Conservation (phyloP, 495 filamentous ascomycete genomes). For the Penicillium turbatum region DNA sequence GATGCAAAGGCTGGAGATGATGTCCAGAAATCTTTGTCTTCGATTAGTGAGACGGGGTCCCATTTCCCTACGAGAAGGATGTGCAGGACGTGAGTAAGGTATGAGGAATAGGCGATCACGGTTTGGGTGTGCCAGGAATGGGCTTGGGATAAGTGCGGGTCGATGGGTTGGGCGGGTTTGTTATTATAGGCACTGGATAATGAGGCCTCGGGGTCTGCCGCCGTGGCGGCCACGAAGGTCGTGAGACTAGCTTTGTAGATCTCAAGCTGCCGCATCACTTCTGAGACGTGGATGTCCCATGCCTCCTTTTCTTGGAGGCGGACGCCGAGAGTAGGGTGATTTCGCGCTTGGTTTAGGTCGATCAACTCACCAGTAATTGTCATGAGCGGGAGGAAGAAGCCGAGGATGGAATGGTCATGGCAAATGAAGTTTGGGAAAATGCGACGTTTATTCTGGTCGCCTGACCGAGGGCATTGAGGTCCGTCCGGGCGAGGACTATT, state of each 20-base stretch:
- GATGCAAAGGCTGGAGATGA: slow-evolving; percentile 77
- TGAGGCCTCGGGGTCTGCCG: slow-evolving; percentile 29
- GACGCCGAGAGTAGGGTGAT: slow-evolving; percentile 81
- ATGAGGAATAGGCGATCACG: slow-evolving; percentile 85
- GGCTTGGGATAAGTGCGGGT: slow-evolving; percentile 39
- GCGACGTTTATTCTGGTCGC: slow-evolving; percentile 48
- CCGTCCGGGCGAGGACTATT: slow-evolving; percentile 49
- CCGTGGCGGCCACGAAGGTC: slow-evolving; percentile 59
- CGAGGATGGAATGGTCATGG: slow-evolving; percentile 85
- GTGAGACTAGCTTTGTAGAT: slow-evolving; percentile 80
- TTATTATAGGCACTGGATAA: slow-evolving; percentile 18
- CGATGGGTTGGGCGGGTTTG: slow-evolving; percentile 41
- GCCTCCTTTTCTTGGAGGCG: slow-evolving; percentile 69
- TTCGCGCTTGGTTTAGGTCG: slow-evolving; percentile 82
- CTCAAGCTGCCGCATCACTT: slow-evolving; percentile 76
- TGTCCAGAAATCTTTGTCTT: slow-evolving; percentile 87
- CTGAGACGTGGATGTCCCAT: slow-evolving; percentile 75
- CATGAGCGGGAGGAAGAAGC: slow-evolving; percentile 92
- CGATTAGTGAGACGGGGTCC: slow-evolving; percentile 80
- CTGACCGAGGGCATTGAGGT: slow-evolving; percentile 47
- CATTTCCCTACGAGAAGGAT: slow-evolving; percentile 82
- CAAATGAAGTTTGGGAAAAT: slow-evolving; percentile 77
- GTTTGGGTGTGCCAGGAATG: slow-evolving; percentile 74
- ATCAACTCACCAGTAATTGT: slow-evolving; percentile 91
- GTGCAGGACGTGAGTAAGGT: slow-evolving; percentile 79